Percentiles rank a stretch among this genome's conserved stretches.
Conservation (phyloP, 2,329 filamentous ascomycete species). For the Coleophoma crateriformis region DNA sequence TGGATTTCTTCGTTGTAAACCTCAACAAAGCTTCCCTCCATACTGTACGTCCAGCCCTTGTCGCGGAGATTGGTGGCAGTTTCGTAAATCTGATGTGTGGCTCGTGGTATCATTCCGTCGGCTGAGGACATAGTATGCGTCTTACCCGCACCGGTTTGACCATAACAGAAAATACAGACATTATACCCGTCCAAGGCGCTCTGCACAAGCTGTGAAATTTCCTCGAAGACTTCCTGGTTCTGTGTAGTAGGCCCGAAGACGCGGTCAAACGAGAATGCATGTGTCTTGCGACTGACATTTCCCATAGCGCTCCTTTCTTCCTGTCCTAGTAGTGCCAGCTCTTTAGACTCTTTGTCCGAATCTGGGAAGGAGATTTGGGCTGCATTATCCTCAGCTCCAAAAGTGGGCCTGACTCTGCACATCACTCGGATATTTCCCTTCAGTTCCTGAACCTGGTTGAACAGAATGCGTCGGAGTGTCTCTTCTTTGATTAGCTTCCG, state of each 20-base stretch:
- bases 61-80: conserved; percentile 78
- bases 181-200: conserved; percentile 96
- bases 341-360: conserved; percentile 72
- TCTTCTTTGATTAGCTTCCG: conserved; percentile 89
- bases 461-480: conserved; percentile 81
- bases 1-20: conserved; percentile 98
- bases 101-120: conserved; percentile 92
- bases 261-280: conserved; percentile 86
- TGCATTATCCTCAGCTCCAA: conserved; percentile 50
- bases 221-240: conserved; percentile 87
- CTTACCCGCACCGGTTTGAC: conserved; percentile 95
- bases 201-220: conserved; percentile 95
- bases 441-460: conserved; percentile 96
- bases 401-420: conserved; percentile 81
- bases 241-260: conserved; percentile 75
- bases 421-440: conserved; percentile 99
- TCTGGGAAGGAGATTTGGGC: conserved; percentile 80
- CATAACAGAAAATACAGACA: conserved; percentile 98
- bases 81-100: conserved; percentile 89
- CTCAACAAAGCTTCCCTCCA: conserved; percentile 93
- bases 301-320: conserved; percentile 80
- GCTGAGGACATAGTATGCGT: conserved; percentile 90
- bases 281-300: conserved; percentile 69
- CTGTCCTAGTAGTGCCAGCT: conserved; percentile 77
- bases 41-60: conserved; percentile 90